phyloP scores from a whole-genome alignment of 208 protist species.

The Lotmaria passim region DNA sequence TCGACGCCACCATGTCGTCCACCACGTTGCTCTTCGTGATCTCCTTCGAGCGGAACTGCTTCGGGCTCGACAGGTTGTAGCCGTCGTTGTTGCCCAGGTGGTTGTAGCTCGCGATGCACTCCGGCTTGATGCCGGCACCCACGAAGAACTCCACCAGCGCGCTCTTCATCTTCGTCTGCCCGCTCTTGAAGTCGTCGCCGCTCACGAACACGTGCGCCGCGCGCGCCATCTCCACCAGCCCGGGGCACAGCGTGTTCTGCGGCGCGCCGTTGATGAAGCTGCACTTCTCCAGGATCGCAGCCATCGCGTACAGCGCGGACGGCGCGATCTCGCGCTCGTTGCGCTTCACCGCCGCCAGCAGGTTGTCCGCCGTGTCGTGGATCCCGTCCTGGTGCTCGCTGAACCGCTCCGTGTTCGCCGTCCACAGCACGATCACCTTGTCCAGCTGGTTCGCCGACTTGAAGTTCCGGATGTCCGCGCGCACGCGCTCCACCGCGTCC shows the following conservation, averaged over 20 bases:
- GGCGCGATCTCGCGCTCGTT: conserved; percentile 94
- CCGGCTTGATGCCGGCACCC: conserved; percentile 87
- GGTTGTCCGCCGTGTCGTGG: conserved; percentile 96
- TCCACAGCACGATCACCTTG: conserved; percentile 98
- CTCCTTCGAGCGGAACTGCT: conserved; percentile 98
- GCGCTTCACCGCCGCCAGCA: conserved; percentile 90
- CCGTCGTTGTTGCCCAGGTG: conserved; percentile 99
- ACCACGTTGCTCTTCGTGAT: conserved; percentile 99
- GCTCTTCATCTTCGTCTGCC: conserved; percentile 99
- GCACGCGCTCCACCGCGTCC: conserved; percentile 95
- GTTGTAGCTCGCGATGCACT: conserved; percentile 87
- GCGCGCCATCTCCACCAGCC: conserved; percentile 94
- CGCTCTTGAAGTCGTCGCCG: conserved; percentile 99
- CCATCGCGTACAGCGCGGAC: conserved; percentile 97
- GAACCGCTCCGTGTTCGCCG: conserved; percentile 99
- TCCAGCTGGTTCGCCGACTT: conserved; percentile 92
- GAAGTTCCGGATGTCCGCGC: conserved; percentile 94
- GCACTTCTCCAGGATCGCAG: conserved; percentile 96
- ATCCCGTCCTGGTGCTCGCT: conserved; percentile 87
- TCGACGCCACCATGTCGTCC: conserved; percentile 98
- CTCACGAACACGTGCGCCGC: conserved; percentile 92
- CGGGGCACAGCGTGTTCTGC: conserved; percentile 99
- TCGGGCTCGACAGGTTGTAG: conserved; percentile 95
- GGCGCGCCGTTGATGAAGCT: conserved; percentile 99
- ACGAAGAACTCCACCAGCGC: conserved; percentile 99